Conservation (phyloP, 2,329 filamentous ascomycete genomes). For the Cadophora gregata region DNA sequence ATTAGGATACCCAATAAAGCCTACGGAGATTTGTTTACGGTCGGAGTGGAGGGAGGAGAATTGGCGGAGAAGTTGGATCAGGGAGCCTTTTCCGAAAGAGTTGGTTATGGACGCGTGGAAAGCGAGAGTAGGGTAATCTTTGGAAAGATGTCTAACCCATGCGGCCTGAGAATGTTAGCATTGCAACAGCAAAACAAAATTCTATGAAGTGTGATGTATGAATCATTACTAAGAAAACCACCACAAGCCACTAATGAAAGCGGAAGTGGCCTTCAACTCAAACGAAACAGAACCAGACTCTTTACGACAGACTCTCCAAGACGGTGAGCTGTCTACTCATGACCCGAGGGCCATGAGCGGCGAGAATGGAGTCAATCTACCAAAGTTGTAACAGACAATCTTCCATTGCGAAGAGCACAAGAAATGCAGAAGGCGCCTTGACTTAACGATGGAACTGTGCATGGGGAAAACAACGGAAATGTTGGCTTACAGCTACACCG, state of each 20-base stretch:
- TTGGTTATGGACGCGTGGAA: constrained; percentile 96
- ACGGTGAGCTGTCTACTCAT: constrained; percentile 80
- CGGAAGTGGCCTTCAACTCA: constrained; percentile 94
- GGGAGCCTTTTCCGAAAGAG: constrained; percentile 92
- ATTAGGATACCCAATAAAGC: constrained; percentile 80
- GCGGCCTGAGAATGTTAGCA: constrained; percentile 68
- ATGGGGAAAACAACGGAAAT: constrained; percentile 28
- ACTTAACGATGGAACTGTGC: constrained; percentile 73
- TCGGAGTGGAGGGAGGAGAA: constrained; percentile 90
- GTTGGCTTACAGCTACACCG: constrained; percentile 87
- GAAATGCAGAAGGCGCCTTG: constrained; percentile 75
- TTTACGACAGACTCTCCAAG: constrained; percentile 82
- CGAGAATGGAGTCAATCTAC: constrained; percentile 85
- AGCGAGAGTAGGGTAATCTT: constrained; percentile 90
- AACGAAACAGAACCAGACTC: constrained; percentile 76
- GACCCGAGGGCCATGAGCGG: constrained; percentile 64
- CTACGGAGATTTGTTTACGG: constrained; percentile 93
- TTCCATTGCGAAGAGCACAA: constrained; percentile 70
- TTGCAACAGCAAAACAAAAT: constrained; percentile 36
- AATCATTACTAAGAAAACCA: constrained; percentile 98
- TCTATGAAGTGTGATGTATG: constrained; percentile 67
- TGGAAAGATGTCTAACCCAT: constrained; percentile 89
- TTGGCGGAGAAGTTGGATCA: constrained; percentile 90
- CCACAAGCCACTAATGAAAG: constrained; percentile 67
- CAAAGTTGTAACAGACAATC: constrained; percentile 98